Evolutionary conservation across 164 flowering plant genomes (phyloP), one percentile per base, ranked within the genome.

Genomic region (Tinospora cordifolia): DNA sequence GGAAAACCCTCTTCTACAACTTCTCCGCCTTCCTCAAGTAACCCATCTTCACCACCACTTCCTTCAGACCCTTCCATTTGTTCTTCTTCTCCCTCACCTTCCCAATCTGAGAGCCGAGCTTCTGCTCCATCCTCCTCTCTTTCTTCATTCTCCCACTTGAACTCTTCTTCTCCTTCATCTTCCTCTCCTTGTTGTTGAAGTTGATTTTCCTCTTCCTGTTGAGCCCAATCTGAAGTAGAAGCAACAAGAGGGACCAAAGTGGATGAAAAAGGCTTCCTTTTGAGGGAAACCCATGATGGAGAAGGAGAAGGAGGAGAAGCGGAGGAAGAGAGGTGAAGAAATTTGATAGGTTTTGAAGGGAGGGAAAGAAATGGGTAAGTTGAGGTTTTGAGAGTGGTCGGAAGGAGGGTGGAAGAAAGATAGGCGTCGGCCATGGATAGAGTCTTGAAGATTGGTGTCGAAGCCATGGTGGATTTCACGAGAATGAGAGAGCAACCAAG

Each of bases 211-310:
- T 80, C 85, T 36, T 77, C 87, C 65, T 83, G 84, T 54, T 75
- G 87, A 64, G 92, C 89, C 86, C 86, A 85, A 19, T 80, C 89
- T 4, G 87, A 86, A 69, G 86, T 81, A 63, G 75, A 82, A 40
- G 90, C 85, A 17, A 84, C 83, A 0, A 76, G 69, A 69, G 84
- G 14, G 36, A 79, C 58, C 1, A 81, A 4, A 10, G 70, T 13
- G 6, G 79, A 75, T 34, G 77, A 69, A 26, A 72, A 72, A 78
- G 75, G 74, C 57, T 71, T 82, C 54, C 67, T 73, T 62, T 71
- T 81, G 6, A 77, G 76, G n/a, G 79, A 67, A 19, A 68, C 34
- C 49, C 73, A 65, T 24, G 77, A 64, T 60, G 76, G 36, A 8
- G 63, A 71, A 22, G 71, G 34, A 69, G 66, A 44, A 71, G n/a